These are phyloP conservation scores for Bondarzewia mesenterica DNA, from an alignment of 1,284 basidiomycete species.

Conservation along the genomic window DNA sequence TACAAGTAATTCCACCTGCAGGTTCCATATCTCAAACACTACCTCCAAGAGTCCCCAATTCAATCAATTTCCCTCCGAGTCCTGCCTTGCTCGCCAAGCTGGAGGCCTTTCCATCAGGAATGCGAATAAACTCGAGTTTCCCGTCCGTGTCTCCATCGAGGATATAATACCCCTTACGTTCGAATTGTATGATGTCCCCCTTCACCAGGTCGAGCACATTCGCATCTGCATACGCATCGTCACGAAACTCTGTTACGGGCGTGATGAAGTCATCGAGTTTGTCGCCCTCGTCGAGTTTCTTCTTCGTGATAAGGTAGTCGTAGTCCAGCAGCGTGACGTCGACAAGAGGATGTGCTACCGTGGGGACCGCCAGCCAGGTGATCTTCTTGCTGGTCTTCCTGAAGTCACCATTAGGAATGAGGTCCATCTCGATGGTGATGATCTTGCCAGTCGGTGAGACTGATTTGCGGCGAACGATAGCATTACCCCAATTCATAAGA, in stretches of 20 bases:
- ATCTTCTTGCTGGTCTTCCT: conserved; percentile 98
- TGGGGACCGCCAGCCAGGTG: conserved; percentile 81
- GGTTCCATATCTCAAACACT: too few species aligned
- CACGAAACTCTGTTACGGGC: conserved; percentile 84
- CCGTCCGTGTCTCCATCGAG: conserved; percentile 60
- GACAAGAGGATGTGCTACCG: conserved; percentile 47
- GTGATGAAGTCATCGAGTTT: conserved; percentile 84
- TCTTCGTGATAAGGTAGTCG: conserved; percentile 99
- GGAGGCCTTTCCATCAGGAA: conserved; percentile 81
- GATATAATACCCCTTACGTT: conserved; percentile 96
- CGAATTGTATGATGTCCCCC: conserved; percentile 94
- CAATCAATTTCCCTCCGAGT: too few species aligned
- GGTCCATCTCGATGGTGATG: conserved; percentile 69
- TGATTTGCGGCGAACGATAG: conserved; percentile 73
- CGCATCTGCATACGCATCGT: conserved; percentile 72
- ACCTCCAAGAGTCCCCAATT: too few species aligned
- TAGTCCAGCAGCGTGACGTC: conserved; percentile 82
- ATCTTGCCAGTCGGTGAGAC: conserved; percentile 55
- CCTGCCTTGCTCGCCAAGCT: conserved; percentile 73
- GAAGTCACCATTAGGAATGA: conserved; percentile 94
- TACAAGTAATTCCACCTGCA: too few species aligned
- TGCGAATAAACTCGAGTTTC: conserved; percentile 73
- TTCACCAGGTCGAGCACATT: conserved; percentile 69
- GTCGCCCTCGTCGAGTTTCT: conserved; percentile 97
- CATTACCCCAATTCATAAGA: conserved; percentile 99